These are phyloP conservation scores for Hypoxylon lenormandii DNA, from an alignment of 495 filamentous ascomycete genomes.

Conservation along the genomic window DNA sequence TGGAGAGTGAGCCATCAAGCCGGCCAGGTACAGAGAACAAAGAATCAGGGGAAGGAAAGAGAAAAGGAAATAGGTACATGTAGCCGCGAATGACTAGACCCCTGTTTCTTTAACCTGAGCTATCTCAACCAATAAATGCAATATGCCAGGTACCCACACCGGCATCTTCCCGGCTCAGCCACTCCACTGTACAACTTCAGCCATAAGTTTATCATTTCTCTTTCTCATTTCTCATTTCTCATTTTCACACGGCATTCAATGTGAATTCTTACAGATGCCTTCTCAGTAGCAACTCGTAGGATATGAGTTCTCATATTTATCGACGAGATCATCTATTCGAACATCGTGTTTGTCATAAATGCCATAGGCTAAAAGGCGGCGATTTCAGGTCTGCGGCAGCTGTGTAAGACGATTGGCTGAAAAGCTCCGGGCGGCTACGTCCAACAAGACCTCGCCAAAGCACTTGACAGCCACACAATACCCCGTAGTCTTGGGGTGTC, in stretches of 20 bases:
- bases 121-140: not conserved
- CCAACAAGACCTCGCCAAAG: conserved; percentile 4
- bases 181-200: no score
- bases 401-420: conserved; percentile 41
- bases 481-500: not conserved
- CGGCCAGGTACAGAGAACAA: not conserved
- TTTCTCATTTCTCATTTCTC: not conserved
- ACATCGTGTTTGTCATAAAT: not conserved
- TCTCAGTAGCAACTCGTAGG: not conserved
- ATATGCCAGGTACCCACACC: not conserved
- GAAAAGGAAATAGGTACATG: not conserved
- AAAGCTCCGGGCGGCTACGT: conserved; percentile 25
- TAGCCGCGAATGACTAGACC: not conserved
- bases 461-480: conserved; percentile 17
- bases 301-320: not conserved
- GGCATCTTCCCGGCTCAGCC: not conserved
- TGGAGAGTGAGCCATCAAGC: not conserved
- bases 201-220: not conserved
- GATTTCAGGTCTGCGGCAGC: conserved; percentile 30
- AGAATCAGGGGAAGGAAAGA: not conserved
- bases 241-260: no score
- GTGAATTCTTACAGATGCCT: no score
- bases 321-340: not conserved
- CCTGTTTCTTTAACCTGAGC: not conserved
- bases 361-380: conserved; percentile 9